These are phyloP conservation scores for Leccinum truebloodii DNA, from an alignment of 768 basidiomycete species.

Conservation along the genomic window DNA sequence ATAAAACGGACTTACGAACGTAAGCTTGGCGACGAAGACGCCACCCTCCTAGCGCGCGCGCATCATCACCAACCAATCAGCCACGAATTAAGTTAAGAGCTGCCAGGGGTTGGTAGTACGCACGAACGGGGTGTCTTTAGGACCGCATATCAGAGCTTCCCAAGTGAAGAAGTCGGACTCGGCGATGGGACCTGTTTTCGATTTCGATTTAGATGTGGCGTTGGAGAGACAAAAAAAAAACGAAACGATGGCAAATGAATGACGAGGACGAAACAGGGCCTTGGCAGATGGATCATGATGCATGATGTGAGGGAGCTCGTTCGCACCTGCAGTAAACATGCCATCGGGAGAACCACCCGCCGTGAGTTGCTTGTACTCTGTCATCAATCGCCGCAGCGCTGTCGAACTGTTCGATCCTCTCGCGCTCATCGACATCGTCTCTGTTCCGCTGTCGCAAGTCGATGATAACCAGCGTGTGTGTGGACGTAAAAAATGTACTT, in stretches of 20 bases:
- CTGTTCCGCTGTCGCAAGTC: background rate
- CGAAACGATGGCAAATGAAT: background rate
- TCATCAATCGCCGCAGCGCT: conserved; percentile 86
- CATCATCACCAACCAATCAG: background rate
- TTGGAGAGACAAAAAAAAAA: background rate
- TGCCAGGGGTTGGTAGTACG: conserved; percentile 27
- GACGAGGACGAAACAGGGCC: background rate
- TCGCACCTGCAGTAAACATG: conserved; percentile 89
- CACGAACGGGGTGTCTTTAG: conserved; percentile 93
- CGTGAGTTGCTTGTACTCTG: conserved; percentile 86
- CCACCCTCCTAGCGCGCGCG: conserved; percentile 75
- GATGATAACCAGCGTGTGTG: background rate
- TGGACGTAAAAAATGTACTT: background rate
- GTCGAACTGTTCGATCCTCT: conserved; percentile 61
- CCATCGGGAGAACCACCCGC: conserved; percentile 83
- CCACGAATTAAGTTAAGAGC: background rate
- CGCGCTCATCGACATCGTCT: conserved; percentile 44
- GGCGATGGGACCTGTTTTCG: conserved; percentile 70
- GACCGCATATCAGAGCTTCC: conserved; percentile 93
- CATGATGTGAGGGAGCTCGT: too few species aligned
- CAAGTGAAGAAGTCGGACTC: conserved; percentile 95
- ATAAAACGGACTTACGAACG: conserved; percentile 66
- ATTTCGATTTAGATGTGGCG: background rate
- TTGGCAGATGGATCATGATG: too few species aligned
- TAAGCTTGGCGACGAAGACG: conserved; percentile 87